A percentile compares a stretch with the other conserved stretches of the same genome.
phyloP scores from a whole-genome alignment of 129 eudicot genomes.

The Apium graveolens region DNA sequence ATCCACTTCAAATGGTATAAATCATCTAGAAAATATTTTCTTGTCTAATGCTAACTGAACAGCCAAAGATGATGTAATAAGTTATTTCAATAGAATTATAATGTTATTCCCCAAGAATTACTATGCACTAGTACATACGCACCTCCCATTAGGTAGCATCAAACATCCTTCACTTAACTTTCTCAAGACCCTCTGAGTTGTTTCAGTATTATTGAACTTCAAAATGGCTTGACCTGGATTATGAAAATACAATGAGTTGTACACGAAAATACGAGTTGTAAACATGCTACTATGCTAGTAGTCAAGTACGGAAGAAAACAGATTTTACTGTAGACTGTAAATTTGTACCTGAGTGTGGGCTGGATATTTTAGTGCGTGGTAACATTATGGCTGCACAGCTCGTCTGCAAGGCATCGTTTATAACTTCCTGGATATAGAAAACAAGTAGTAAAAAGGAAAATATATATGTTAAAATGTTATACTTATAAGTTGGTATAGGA shows the following conservation, averaged over 20 bases:
- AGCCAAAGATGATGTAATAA: background rate
- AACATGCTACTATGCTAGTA: background rate
- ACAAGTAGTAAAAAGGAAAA: background rate
- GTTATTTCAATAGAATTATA: background rate
- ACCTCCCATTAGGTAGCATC: constrained; percentile 66
- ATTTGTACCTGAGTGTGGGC: constrained; percentile 51
- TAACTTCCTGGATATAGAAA: constrained; percentile 41
- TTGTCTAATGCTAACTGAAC: background rate
- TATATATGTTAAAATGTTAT: too few relatives aligned
- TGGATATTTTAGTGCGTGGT: constrained; percentile 45
- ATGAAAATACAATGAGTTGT: constrained; percentile 8
- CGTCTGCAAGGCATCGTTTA: constrained; percentile 49
- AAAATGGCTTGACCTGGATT: constrained; percentile 67
- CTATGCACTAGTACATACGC: constrained; percentile 7
- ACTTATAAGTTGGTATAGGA: too few relatives aligned
- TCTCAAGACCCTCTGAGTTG: constrained; percentile 34
- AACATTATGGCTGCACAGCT: constrained; percentile 56
- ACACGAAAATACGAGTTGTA: constrained; percentile 8
- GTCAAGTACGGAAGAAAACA: background rate
- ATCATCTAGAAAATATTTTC: background rate
- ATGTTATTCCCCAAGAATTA: background rate
- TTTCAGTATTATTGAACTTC: constrained; percentile 44
- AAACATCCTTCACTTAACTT: constrained; percentile 58
- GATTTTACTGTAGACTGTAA: background rate
- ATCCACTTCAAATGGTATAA: background rate